A percentile compares a stretch with the other conserved stretches of the same genome.
phyloP scores from a whole-genome alignment of 441 rosid species.

The Manihot esculenta region DNA sequence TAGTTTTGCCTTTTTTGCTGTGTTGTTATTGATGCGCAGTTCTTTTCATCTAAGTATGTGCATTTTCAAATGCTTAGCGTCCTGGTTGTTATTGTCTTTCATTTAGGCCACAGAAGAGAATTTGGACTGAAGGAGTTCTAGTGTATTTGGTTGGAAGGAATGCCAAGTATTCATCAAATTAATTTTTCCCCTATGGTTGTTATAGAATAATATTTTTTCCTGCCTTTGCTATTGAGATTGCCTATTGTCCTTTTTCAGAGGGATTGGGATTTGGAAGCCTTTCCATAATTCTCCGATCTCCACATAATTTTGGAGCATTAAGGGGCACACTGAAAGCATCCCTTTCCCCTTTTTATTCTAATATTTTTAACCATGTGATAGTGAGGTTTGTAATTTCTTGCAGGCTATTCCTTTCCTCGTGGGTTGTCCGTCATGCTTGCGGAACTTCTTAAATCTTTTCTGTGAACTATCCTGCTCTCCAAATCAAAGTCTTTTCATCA shows the following conservation, averaged over 20 bases:
- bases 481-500: constrained; percentile 85
- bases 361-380: no score
- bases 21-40: neutral
- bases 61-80: neutral
- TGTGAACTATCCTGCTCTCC: constrained; percentile 95
- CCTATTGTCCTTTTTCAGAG: neutral
- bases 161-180: neutral
- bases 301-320: neutral
- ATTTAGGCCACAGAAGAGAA: constrained; percentile 1
- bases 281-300: no score
- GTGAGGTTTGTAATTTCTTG: neutral
- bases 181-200: neutral
- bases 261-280: neutral
- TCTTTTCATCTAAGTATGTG: neutral
- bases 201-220: neutral
- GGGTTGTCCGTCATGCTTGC: constrained; percentile 93
- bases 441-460: constrained; percentile 85
- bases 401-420: constrained; percentile 95
- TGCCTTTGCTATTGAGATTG: neutral
- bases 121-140: neutral
- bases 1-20: neutral
- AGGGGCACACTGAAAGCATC: no score
- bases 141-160: neutral
- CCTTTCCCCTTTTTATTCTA: neutral
- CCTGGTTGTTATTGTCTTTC: neutral